Evolutionary conservation across 2,329 filamentous ascomycete species (phyloP).

Genomic region (Trichoderma citrinoviride): DNA sequence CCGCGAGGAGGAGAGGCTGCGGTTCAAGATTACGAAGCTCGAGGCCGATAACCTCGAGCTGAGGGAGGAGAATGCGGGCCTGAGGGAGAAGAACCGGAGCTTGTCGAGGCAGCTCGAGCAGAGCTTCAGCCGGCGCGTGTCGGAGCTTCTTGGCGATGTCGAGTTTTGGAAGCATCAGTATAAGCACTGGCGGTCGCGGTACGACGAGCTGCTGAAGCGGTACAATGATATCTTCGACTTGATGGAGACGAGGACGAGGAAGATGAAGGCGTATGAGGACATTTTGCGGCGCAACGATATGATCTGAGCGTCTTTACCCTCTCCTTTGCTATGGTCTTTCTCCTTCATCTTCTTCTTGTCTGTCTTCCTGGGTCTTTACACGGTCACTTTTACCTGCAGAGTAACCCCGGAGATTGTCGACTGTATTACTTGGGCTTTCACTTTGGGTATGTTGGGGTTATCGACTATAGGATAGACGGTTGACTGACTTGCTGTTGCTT

Average conservation of each 20-base stretch:
- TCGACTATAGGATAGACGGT: neutral
- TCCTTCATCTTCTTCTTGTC: neutral
- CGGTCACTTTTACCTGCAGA: neutral
- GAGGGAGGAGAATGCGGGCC: constrained; percentile 36
- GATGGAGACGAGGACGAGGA: constrained; percentile 33
- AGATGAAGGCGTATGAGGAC: constrained; percentile 37
- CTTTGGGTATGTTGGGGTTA: neutral
- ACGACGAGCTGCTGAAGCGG: constrained; percentile 29
- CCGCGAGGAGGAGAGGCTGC: constrained; percentile 35
- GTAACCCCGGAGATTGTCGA: neutral
- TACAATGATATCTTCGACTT: constrained; percentile 32
- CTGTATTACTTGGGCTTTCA: constrained; percentile 1
- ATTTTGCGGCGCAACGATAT: constrained; percentile 34
- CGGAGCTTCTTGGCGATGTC: constrained; percentile 35
- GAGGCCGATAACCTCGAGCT: constrained; percentile 38
- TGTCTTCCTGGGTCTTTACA: neutral
- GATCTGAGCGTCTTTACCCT: constrained; percentile 26
- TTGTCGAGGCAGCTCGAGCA: constrained; percentile 36
- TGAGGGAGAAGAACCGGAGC: constrained; percentile 36
- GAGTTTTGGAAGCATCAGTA: constrained; percentile 37
- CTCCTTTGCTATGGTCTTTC: neutral
- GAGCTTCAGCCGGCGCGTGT: constrained; percentile 33
- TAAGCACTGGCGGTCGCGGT: constrained; percentile 34
- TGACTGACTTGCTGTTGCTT: neutral
- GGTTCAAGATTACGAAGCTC: constrained; percentile 36